Conservation (phyloP, 768 basidiomycete species). For the Paxillus ammoniavirescens region DNA sequence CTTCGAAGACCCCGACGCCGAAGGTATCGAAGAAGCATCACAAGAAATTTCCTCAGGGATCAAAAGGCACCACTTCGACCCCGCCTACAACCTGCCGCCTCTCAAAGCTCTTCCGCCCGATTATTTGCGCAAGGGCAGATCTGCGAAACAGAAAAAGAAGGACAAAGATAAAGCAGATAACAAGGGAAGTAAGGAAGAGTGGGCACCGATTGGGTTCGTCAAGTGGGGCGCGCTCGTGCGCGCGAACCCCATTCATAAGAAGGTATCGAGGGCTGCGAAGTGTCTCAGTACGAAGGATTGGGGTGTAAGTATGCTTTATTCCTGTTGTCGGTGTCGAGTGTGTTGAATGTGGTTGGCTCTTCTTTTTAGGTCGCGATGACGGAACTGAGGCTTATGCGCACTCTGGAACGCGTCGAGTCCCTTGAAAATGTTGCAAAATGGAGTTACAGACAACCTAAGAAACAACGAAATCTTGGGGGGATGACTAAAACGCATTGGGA, state of each 20-base stretch:
- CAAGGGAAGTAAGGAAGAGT: conserved; percentile 60
- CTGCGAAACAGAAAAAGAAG: conserved; percentile 49
- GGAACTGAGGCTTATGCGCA: conserved; percentile 75
- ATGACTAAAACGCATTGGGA: conserved; percentile 90
- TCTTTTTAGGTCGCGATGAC: conserved; percentile 64
- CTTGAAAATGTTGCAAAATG: conserved; percentile 80
- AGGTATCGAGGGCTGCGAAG: conserved; percentile 68
- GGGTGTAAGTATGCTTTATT: conserved; percentile 54
- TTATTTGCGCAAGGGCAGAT: conserved; percentile 48
- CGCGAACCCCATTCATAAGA: conserved; percentile 75
- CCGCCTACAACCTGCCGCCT: conserved; percentile 53
- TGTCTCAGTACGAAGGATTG: conserved; percentile 80
- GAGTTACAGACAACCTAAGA: conserved; percentile 95
- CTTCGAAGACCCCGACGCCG: conserved; percentile 32
- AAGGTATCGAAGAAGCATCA: conserved; percentile 17
- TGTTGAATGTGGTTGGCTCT: neutral
- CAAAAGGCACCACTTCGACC: conserved; percentile 40
- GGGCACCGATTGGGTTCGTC: conserved; percentile 60
- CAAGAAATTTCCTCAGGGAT: conserved; percentile 14
- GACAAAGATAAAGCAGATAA: conserved; percentile 50
- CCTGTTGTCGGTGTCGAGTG: neutral
- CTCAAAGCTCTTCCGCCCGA: conserved; percentile 55
- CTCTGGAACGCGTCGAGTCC: conserved; percentile 80
- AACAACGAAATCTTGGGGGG: conserved; percentile 78
- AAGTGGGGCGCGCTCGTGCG: conserved; percentile 74